A percentile compares a stretch with the other conserved stretches of the same genome.
Evolutionary conservation across 192 early-diverging fungal species (phyloP).

Genomic region (Entophlyctis luteolus): DNA sequence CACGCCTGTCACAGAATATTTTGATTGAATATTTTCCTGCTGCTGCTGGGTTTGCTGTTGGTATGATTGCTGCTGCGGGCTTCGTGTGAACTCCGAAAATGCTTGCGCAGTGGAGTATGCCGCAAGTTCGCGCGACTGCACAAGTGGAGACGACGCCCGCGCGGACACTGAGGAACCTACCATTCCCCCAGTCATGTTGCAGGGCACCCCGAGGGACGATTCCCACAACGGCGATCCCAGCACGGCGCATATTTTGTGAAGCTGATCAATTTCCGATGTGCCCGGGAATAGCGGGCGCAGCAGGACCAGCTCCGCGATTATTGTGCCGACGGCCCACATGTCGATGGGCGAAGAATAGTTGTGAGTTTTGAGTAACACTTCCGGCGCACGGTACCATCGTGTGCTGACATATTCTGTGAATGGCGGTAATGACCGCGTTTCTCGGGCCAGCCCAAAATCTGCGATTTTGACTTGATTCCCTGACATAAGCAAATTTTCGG

Average conservation of each 20-base stretch:
- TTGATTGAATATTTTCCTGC: background rate
- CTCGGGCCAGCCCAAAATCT: conserved; percentile 92
- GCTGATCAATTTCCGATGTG: conserved; percentile 86
- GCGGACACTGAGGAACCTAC: background rate
- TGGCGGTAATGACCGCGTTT: conserved; percentile 82
- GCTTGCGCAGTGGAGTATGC: background rate
- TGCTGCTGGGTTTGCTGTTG: background rate
- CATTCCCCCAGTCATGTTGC: conserved; percentile 17
- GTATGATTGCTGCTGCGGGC: background rate
- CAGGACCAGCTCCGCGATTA: conserved; percentile 82
- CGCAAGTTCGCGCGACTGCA: background rate
- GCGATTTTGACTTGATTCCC: conserved; percentile 70
- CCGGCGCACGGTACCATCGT: conserved; percentile 94
- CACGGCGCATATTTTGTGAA: conserved; percentile 76
- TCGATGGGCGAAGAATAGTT: conserved; percentile 90
- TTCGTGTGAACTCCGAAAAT: background rate
- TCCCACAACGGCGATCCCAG: conserved; percentile 67
- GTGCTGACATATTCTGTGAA: conserved; percentile 98
- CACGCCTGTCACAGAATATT: background rate
- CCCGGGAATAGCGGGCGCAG: conserved; percentile 92
- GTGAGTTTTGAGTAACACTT: conserved; percentile 78
- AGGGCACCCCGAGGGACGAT: background rate
- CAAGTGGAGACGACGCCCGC: background rate
- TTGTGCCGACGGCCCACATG: conserved; percentile 93
- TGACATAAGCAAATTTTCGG: conserved; percentile 18